Evolutionary conservation across 345 rosid species (phyloP).

Genomic region (Pistacia vera): DNA sequence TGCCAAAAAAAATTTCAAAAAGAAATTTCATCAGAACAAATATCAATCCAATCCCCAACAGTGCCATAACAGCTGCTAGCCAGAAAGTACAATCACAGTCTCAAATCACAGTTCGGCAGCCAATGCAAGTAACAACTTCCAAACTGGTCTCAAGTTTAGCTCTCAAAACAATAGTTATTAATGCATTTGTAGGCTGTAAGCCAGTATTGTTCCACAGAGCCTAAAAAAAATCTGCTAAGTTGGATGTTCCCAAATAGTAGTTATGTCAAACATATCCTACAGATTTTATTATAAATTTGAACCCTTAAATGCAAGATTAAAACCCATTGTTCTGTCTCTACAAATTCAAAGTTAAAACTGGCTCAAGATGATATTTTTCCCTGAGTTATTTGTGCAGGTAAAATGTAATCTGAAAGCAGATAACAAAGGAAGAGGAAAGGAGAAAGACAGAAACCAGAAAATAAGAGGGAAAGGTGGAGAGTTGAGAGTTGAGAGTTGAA

Average conservation of each 20-base stretch:
- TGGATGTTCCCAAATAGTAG: neutral
- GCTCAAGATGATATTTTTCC: neutral
- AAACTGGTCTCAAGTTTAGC: conserved; percentile 3
- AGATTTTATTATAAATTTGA: neutral
- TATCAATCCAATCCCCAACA: neutral
- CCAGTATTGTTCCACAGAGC: neutral
- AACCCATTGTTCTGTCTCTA: neutral
- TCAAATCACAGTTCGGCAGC: neutral
- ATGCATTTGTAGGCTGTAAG: neutral
- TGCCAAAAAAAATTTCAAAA: conserved; percentile 32
- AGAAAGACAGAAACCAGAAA: neutral
- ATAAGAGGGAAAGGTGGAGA: neutral
- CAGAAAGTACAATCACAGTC: neutral
- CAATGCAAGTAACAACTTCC: neutral
- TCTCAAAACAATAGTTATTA: neutral
- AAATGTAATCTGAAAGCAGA: neutral
- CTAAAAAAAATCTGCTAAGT: neutral
- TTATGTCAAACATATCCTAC: neutral
- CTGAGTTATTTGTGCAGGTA: no score
- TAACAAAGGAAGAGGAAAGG: conserved; percentile 5
- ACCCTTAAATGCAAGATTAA: neutral
- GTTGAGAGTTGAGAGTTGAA: neutral
- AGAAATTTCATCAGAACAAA: neutral
- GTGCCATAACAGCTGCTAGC: conserved; percentile 2
- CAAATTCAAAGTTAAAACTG: neutral